Conservation (phyloP, 495 filamentous ascomycete genomes). For the Rostrohypoxylon terebratum region DNA sequence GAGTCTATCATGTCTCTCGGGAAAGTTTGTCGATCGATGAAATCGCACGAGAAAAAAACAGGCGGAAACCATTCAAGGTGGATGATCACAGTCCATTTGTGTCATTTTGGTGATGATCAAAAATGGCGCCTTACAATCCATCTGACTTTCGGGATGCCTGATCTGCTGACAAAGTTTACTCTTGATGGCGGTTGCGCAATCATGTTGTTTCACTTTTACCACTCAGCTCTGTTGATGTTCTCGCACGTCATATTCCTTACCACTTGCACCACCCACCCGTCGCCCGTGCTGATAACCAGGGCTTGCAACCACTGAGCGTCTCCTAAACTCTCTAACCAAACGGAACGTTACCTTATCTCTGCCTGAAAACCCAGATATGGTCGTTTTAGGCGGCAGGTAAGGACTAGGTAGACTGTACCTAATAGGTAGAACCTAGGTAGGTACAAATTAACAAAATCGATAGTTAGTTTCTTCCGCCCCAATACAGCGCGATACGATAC, state of each 20-base stretch:
- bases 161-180: slow-evolving; percentile 43
- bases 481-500: too few relatives aligned
- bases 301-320: background rate
- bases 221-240: slow-evolving; percentile 39
- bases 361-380: background rate
- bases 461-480: background rate
- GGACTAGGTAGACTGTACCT: background rate
- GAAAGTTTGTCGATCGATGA: background rate
- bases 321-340: background rate
- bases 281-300: background rate
- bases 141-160: slow-evolving; percentile 33
- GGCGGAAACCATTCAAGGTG: background rate
- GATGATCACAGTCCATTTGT: slow-evolving; percentile 8
- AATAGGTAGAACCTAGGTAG: too few relatives aligned
- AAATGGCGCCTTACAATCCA: slow-evolving; percentile 26
- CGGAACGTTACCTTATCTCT: background rate
- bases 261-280: background rate
- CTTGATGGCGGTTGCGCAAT: slow-evolving; percentile 44
- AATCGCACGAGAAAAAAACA: background rate
- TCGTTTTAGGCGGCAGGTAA: too few relatives aligned
- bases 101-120: slow-evolving; percentile 16
- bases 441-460: background rate
- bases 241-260: slow-evolving; percentile 42
- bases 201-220: slow-evolving; percentile 39
- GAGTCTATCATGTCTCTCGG: background rate